phyloP scores from a whole-genome alignment of 306 rosid species.

The Castanopsis chinensis region DNA sequence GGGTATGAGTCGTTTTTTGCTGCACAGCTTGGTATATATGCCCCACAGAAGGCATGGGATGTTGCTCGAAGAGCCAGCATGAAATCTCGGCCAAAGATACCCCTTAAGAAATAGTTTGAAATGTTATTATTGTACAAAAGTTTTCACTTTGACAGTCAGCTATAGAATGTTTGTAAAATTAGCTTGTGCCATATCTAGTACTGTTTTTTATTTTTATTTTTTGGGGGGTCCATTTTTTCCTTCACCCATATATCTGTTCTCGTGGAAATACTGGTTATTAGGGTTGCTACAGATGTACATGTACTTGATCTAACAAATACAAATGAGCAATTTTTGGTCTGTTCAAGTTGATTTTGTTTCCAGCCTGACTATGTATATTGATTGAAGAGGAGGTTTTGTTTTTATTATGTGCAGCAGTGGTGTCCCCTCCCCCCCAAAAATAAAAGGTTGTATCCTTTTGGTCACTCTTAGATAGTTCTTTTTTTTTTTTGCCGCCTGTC shows the following conservation, averaged over 20 bases:
- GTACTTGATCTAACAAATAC: conserved; percentile 27
- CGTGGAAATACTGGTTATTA: conserved; percentile 19
- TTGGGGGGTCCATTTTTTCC: conserved; percentile 14
- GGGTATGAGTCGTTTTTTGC: conserved; percentile 95
- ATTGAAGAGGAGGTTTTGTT: neutral
- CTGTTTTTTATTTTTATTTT: neutral
- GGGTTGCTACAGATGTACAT: conserved; percentile 40
- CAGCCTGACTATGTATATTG: neutral
- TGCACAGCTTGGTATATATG: conserved; percentile 67
- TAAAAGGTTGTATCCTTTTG: neutral
- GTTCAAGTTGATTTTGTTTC: conserved; percentile 1
- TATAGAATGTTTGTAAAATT: conserved; percentile 52
- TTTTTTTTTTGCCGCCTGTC: too few relatives aligned
- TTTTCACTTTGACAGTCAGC: conserved; percentile 36
- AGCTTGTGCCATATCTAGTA: conserved; percentile 42
- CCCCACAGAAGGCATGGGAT: conserved; percentile 96
- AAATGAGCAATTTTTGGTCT: conserved; percentile 17
- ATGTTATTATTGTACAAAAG: conserved; percentile 52
- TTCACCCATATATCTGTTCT: neutral
- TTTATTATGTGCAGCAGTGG: neutral
- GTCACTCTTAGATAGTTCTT: too few relatives aligned
- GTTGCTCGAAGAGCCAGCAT: conserved; percentile 96
- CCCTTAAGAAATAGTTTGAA: conserved; percentile 43
- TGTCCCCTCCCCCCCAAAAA: too few relatives aligned
- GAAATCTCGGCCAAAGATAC: conserved; percentile 49